Evolutionary conservation across 352 stramenopile species (phyloP).

Genomic region (Thraustotheca clavata): DNA sequence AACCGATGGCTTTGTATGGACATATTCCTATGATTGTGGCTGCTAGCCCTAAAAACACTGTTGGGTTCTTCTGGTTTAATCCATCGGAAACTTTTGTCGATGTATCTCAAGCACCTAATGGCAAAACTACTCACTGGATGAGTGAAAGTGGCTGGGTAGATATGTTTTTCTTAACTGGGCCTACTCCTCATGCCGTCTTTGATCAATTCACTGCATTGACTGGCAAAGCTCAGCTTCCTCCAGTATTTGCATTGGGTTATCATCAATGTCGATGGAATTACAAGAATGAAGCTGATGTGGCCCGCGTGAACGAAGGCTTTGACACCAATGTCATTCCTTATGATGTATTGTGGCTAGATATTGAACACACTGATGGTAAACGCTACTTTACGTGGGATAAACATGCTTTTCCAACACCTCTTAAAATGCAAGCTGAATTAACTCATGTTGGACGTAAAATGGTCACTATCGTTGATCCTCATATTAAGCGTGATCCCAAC

Average conservation of each 20-base stretch:
- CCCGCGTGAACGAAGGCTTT: conserved; percentile 83
- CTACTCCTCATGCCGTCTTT: conserved; percentile 73
- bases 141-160: conserved; percentile 95
- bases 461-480: conserved; percentile 99
- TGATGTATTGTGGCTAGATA: conserved; percentile 99
- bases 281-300: conserved; percentile 96
- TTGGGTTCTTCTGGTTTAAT: conserved; percentile 98
- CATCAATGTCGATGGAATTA: conserved; percentile 99
- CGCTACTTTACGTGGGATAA: conserved; percentile 97
- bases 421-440: conserved; percentile 92
- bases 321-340: conserved; percentile 98
- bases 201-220: conserved; percentile 92
- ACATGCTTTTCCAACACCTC: conserved; percentile 92
- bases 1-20: conserved; percentile 98
- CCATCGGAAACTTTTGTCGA: conserved; percentile 99
- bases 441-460: conserved; percentile 91
- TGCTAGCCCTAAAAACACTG: conserved; percentile 59
- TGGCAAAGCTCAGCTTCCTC: conserved; percentile 87
- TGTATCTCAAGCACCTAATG: conserved; percentile 60
- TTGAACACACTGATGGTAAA: conserved; percentile 99
- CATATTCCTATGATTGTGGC: conserved; percentile 65
- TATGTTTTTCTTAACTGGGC: conserved; percentile 92
- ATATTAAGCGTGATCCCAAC: conserved; percentile 96
- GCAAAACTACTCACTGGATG: conserved; percentile 87
- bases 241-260: conserved; percentile 96